Evolutionary conservation across 805 yeast species (phyloP).

Genomic region (Lachancea kluyveri): DNA sequence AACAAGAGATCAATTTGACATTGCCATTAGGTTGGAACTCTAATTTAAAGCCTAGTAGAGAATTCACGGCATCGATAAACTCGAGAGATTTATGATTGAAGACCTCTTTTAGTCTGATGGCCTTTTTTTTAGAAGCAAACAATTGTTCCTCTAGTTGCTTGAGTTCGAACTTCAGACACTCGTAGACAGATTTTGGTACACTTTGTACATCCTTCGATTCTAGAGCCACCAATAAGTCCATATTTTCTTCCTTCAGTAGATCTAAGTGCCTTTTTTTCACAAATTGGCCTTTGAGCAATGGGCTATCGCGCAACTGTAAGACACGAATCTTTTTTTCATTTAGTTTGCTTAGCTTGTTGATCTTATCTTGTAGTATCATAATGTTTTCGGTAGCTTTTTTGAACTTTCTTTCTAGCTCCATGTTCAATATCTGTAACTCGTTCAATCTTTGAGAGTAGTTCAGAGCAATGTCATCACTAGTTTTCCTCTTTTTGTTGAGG

Average conservation of each 20-base stretch:
- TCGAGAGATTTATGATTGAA: slow-evolving; percentile 65
- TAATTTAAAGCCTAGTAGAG: slow-evolving; percentile 65
- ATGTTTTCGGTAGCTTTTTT: slow-evolving; percentile 34
- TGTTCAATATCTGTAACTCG: slow-evolving; percentile 37
- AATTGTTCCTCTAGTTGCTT: slow-evolving; percentile 41
- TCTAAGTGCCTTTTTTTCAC: slow-evolving; percentile 48
- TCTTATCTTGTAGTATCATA: slow-evolving; percentile 33
- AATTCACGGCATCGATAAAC: slow-evolving; percentile 58
- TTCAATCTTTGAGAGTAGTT: slow-evolving; percentile 28
- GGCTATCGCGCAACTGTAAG: slow-evolving; percentile 60
- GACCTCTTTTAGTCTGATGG: slow-evolving; percentile 45
- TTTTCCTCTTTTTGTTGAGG: slow-evolving; percentile 26
- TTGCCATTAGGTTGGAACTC: slow-evolving; percentile 57
- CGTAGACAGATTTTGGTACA: slow-evolving; percentile 59
- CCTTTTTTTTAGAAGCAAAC: slow-evolving; percentile 44
- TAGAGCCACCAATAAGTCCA: slow-evolving; percentile 38
- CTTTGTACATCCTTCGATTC: slow-evolving; percentile 18
- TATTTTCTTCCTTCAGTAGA: slow-evolving; percentile 51
- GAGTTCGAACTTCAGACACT: slow-evolving; percentile 52
- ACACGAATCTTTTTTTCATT: slow-evolving; percentile 41
- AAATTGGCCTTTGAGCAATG: slow-evolving; percentile 55
- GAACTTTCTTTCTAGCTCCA: slow-evolving; percentile 33
- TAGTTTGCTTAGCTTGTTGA: slow-evolving; percentile 29
- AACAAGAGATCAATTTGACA: slow-evolving; percentile 49
- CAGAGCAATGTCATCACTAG: slow-evolving; percentile 20